Evolutionary conservation across 495 filamentous ascomycete genomes (phyloP).

Genomic region (Neurospora sp.): DNA sequence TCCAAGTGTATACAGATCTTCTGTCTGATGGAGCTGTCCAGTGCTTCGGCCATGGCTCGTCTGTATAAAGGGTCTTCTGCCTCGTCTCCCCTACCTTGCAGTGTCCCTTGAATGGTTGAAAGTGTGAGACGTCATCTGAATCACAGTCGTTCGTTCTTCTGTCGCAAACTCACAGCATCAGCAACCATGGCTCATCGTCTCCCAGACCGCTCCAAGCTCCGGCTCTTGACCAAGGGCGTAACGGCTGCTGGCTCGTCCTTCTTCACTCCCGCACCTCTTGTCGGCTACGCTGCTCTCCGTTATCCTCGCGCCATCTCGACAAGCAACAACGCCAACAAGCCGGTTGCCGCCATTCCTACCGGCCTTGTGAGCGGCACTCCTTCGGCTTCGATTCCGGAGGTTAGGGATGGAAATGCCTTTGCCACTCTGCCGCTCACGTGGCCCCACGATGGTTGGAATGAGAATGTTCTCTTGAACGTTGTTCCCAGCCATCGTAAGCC

Average conservation of each 20-base stretch:
- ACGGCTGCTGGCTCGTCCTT: neutral
- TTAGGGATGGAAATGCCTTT: neutral
- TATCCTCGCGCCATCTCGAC: neutral
- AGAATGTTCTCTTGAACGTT: constrained; percentile 34
- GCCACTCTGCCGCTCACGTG: constrained; percentile 43
- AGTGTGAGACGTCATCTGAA: neutral
- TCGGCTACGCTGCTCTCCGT: neutral
- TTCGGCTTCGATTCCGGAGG: neutral
- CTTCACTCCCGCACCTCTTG: neutral
- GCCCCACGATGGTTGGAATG: constrained; percentile 54
- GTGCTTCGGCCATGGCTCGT: neutral
- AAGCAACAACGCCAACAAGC: neutral
- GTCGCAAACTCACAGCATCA: neutral
- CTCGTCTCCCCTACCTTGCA: neutral
- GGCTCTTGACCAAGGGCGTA: neutral
- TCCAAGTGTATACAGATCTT: neutral
- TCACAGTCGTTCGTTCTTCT: neutral
- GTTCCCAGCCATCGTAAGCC: constrained; percentile 30
- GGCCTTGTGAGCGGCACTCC: neutral
- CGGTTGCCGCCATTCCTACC: neutral
- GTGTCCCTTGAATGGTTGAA: neutral
- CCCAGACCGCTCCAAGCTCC: neutral
- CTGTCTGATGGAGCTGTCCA: neutral
- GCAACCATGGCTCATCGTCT: neutral
- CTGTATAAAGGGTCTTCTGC: neutral